phyloP scores from a whole-genome alignment of 257 asterid genomes.

The Solanum lycopersicoides region DNA sequence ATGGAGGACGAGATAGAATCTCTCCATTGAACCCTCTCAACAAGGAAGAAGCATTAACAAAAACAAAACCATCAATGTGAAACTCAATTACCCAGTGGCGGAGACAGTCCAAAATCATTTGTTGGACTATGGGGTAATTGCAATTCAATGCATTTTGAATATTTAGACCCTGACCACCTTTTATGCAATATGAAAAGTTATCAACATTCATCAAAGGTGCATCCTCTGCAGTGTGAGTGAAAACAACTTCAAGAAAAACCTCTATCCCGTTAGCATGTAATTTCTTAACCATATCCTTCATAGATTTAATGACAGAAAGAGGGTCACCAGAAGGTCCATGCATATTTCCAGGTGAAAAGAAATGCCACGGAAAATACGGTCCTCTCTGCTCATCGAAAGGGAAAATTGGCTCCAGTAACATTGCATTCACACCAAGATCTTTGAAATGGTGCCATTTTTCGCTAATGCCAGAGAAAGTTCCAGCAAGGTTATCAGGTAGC shows the following conservation, averaged over 20 bases:
- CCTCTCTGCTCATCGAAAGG: slow-evolving; percentile 65
- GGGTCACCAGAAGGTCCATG: slow-evolving; percentile 32
- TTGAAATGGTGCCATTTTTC: slow-evolving; percentile 66
- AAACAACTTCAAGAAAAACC: slow-evolving; percentile 82
- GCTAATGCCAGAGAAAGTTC: slow-evolving; percentile 58
- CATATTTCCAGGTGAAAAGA: slow-evolving; percentile 52
- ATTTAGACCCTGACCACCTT: slow-evolving; percentile 19
- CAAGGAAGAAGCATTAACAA: slow-evolving; percentile 57
- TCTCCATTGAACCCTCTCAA: slow-evolving; percentile 52
- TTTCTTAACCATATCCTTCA: slow-evolving; percentile 88
- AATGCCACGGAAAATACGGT: slow-evolving; percentile 73
- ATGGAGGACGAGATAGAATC: slow-evolving; percentile 71
- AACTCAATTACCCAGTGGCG: slow-evolving; percentile 80
- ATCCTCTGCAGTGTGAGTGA: slow-evolving; percentile 56
- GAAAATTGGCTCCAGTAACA: slow-evolving; percentile 73
- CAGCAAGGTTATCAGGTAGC: slow-evolving; percentile 40
- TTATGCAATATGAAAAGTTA: slow-evolving; percentile 18
- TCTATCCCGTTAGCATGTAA: slow-evolving; percentile 66
- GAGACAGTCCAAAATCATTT: slow-evolving; percentile 75
- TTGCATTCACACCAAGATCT: slow-evolving; percentile 78
- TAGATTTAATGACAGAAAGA: slow-evolving; percentile 26
- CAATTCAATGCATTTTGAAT: slow-evolving; percentile 47
- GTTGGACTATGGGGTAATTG: slow-evolving; percentile 64
- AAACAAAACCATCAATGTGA: slow-evolving; percentile 82
- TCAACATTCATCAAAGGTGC: slow-evolving; percentile 46